These are phyloP conservation scores for Metarhizium sp. DNA, from an alignment of 2,329 filamentous ascomycete species.

Conservation along the genomic window DNA sequence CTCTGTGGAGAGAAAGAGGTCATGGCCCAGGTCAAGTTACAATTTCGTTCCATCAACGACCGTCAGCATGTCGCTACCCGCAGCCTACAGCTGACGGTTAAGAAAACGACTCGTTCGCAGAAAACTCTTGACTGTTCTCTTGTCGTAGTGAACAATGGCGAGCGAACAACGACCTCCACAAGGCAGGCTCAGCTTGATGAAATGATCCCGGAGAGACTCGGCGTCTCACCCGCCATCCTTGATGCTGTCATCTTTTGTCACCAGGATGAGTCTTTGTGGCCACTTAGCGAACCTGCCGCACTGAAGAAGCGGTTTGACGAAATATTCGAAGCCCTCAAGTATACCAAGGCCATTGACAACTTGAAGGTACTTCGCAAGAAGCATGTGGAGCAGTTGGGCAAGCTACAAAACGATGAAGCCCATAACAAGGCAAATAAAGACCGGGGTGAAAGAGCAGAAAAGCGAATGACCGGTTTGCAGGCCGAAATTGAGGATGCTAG, in stretches of 20 bases:
- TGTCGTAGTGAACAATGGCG: conserved; percentile 66
- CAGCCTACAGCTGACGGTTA: conserved; percentile 76
- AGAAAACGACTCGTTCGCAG: conserved; percentile 64
- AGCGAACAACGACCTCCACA: conserved; percentile 69
- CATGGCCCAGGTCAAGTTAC: conserved; percentile 81
- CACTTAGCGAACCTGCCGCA: conserved; percentile 75
- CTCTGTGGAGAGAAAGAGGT: conserved; percentile 81
- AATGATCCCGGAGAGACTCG: conserved; percentile 76
- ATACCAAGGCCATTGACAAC: conserved; percentile 94
- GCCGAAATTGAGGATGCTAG: conserved; percentile 55
- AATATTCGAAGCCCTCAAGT: conserved; percentile 95
- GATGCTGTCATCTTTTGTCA: conserved; percentile 98
- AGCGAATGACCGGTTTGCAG: conserved; percentile 54
- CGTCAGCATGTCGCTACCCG: conserved; percentile 75
- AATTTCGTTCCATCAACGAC: conserved; percentile 71
- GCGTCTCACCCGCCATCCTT: conserved; percentile 81
- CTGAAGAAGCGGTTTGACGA: conserved; percentile 95
- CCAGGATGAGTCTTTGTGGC: conserved; percentile 96
- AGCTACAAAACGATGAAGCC: conserved; percentile 64
- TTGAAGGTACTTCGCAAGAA: conserved; percentile 81
- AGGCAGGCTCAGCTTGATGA: conserved; percentile 73
- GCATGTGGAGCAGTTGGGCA: conserved; percentile 64
- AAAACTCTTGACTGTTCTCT: conserved; percentile 82
- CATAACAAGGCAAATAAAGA: conserved; percentile 80
- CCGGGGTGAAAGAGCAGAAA: conserved; percentile 63